phyloP scores from a whole-genome alignment of 2,329 filamentous ascomycete species.

The Phyllosticta citribraziliensis region DNA sequence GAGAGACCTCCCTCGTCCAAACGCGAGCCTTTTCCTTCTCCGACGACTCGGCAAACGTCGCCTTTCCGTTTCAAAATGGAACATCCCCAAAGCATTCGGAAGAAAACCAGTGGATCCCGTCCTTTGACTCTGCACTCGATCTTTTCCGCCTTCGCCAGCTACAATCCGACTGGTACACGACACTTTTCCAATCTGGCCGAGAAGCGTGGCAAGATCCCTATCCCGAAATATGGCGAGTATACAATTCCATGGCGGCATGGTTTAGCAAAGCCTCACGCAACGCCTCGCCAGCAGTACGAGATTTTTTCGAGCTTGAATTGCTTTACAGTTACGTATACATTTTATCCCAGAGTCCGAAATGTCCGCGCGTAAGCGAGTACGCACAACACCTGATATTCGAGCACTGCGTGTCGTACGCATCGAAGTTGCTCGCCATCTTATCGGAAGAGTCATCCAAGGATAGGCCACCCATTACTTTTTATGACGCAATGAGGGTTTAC shows the following conservation, averaged over 20 bases:
- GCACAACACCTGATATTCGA: slow-evolving; percentile 77
- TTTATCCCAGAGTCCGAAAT: slow-evolving; percentile 66
- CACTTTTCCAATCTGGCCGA: slow-evolving; percentile 70
- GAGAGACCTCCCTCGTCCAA: slow-evolving; percentile 80
- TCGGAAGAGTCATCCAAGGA: slow-evolving; percentile 41
- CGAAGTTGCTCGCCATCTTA: slow-evolving; percentile 60
- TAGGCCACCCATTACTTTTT: slow-evolving; percentile 68
- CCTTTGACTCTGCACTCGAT: slow-evolving; percentile 61
- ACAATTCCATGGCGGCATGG: slow-evolving; percentile 71
- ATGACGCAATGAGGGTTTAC: slow-evolving; percentile 77
- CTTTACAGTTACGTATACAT: slow-evolving; percentile 89
- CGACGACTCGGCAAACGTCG: slow-evolving; percentile 75
- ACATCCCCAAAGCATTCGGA: slow-evolving; percentile 34
- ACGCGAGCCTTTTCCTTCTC: slow-evolving; percentile 87
- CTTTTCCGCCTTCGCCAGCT: slow-evolving; percentile 75
- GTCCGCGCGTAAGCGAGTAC: slow-evolving; percentile 64
- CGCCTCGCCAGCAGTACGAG: slow-evolving; percentile 55
- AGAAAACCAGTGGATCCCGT: slow-evolving; percentile 44
- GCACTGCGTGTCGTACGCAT: slow-evolving; percentile 71
- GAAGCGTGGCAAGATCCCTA: slow-evolving; percentile 58
- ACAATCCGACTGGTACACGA: slow-evolving; percentile 84
- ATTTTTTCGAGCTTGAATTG: slow-evolving; percentile 78
- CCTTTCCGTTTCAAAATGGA: slow-evolving; percentile 49
- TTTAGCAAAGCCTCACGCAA: slow-evolving; percentile 61
- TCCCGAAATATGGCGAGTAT: slow-evolving; percentile 65